These are phyloP conservation scores for Jamesozyma spencerorum DNA, from an alignment of 805 yeast species.

Conservation along the genomic window DNA sequence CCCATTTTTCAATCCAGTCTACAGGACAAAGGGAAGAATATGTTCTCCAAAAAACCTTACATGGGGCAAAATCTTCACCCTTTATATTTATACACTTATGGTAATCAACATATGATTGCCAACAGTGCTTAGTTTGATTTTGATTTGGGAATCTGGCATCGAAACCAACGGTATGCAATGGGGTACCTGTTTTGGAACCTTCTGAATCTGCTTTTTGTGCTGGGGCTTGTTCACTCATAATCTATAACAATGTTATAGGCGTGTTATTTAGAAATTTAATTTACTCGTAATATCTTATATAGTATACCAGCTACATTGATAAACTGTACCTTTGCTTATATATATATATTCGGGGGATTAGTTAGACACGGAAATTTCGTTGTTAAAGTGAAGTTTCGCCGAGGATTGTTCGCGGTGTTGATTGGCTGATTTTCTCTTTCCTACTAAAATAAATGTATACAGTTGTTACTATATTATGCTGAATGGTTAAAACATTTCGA, in stretches of 20 bases:
- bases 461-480: no score
- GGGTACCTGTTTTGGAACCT: conserved; percentile 30
- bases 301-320: no score
- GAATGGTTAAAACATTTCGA: conserved; percentile 12
- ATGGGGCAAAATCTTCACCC: conserved; percentile 98
- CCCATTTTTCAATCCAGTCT: conserved; percentile 83
- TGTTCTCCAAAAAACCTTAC: conserved; percentile 88
- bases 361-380: no score
- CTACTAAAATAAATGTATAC: no score
- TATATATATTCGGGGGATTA: no score
- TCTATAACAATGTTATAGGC: not conserved
- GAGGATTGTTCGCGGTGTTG: no score
- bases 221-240: conserved; percentile 7
- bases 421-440: no score
- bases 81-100: conserved; percentile 93
- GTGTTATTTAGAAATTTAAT: no score
- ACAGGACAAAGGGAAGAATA: conserved; percentile 79
- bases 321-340: no score
- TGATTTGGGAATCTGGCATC: conserved; percentile 94
- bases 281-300: no score
- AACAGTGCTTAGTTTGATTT: conserved; percentile 97
- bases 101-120: conserved; percentile 96
- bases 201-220: not conserved
- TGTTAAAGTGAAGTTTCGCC: no score
- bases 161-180: conserved; percentile 60